Evolutionary conservation across 1,139 yeast genomes (phyloP), one percentile per base, ranked within the genome.

Genomic region (Saccharomyces hybrid): DNA sequence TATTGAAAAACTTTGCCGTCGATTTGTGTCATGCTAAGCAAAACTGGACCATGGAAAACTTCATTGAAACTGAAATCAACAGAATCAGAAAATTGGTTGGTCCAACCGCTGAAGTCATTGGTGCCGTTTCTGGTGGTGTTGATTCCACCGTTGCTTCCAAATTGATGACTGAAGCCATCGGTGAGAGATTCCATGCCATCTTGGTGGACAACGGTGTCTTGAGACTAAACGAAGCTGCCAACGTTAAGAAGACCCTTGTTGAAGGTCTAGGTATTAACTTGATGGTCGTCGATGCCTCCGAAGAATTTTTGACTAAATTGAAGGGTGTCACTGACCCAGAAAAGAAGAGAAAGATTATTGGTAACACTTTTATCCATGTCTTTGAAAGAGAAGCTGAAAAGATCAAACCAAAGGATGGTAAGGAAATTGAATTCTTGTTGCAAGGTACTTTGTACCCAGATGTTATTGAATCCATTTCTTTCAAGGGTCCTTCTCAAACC

Each of bases 121-220:
- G 99, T 76, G 99, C 99, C 55, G 99, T 93, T 65, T 88, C 97
- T 57, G 99, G 99, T 69, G 99, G 99, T 78, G 99, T 95, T 61
- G 99, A 93, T 75, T 93, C 99, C 55, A 93, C 99, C 49, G 99
- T 95, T 59, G 99, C 98, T 62, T 97, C 99, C 62, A 93, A 93
- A 78, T 81, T 93, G 71, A 87, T 93, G 96, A 86, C 90, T 62
- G 97, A 88, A 76, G 99, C 99, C 62, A 93, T 93, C 73, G 99
- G 99, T 70, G 95, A 88, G 69, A 84, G 99, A 73, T 93, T 93
- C 87, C 99, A 93, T 68, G 99, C 99, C 58, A 90, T 93, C 66
- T 82, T 90, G 70, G 99, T 93, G 59, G 99, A 93, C 76, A 93
- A 93, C 72, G 99, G 99, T 74, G 93, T 93, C 68, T 85, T 93